Conservation (phyloP, 345 rosid species). For the Rhodamnia argentea region DNA sequence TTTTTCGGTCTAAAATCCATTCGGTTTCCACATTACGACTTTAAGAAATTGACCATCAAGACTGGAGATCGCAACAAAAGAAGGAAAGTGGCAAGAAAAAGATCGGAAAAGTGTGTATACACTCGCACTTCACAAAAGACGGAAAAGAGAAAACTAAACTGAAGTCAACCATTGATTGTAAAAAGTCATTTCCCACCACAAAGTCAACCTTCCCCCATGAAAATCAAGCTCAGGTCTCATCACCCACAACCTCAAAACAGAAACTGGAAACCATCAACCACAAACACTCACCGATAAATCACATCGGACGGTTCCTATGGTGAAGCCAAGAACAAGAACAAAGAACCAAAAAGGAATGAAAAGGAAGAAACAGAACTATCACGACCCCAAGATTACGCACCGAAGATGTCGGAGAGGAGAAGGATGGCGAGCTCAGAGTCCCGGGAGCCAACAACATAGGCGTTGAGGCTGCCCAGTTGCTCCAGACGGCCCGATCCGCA, state of each 20-base stretch:
- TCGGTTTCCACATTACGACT: neutral
- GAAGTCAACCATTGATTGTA: neutral
- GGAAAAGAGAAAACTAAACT: neutral
- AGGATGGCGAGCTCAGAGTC: constrained; percentile 21
- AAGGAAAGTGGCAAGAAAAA: neutral
- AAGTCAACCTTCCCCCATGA: neutral
- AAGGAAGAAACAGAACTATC: neutral
- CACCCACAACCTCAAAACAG: neutral
- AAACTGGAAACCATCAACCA: neutral
- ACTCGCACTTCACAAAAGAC: neutral
- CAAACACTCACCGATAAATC: neutral
- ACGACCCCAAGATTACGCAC: constrained; percentile 12
- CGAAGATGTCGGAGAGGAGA: constrained; percentile 36
- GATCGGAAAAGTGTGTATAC: neutral
- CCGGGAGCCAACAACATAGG: constrained; percentile 24
- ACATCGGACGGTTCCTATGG: neutral
- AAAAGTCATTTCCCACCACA: neutral
- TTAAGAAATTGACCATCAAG: neutral
- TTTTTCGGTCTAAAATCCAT: neutral
- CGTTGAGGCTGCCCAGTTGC: constrained; percentile 21
- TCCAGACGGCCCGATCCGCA: constrained; percentile 25
- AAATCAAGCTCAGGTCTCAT: neutral
- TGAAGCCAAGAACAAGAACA: neutral
- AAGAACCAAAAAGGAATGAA: neutral
- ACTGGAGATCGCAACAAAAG: neutral